Evolutionary conservation across 1,139 yeast genomes (phyloP), one percentile per base, ranked within the genome.

Genomic region (Debaryomyces singareniensis): DNA sequence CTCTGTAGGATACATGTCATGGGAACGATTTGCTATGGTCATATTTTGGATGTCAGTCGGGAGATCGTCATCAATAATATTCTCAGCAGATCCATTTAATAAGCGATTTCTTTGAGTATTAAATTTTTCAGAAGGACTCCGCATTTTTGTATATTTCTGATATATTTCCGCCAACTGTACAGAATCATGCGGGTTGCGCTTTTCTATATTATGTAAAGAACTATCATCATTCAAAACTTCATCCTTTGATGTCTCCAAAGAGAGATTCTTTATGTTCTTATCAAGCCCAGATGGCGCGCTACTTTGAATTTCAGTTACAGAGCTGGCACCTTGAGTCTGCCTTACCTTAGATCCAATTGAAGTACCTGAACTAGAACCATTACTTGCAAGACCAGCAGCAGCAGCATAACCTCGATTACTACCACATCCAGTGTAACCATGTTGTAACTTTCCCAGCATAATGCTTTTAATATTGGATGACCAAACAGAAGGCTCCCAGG

Each of bases 381-480:
- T 18, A 18, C 21, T 18, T 7, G n/a, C n/a, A 18, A 7, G n/a
- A n/a, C 21, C n/a, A 18, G n/a, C 21, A 1, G 84, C 83, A 20
- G 83, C 84, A 4, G 64, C 62, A 24, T 76, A 51, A 7, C 84
- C 84, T 36, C 78, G 68, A 12, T 67, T 55, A 24, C 81, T 71
- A 7, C 96, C 96, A 52, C 94, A 79, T 3, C 96, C 96, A 27
- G 75, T 76, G 53, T 83, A 87, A 5, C 96, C 96, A 28, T 71
- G 61, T 10, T 71, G 61, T 37, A 86, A 55, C 48, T 85, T 89
- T 14, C 71, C 55, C 33, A 72, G 75, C 45, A 89, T 55, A 13
- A 87, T 53, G 13, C 64, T 67, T 49, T 82, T 84, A 35, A 87
- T 71, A 32, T 75, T 72, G 1, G 44, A 43, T 36, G 70, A 68